Evolutionary conservation across 1,284 basidiomycete species (phyloP).

Genomic region (Sporisorium scitamineum): DNA sequence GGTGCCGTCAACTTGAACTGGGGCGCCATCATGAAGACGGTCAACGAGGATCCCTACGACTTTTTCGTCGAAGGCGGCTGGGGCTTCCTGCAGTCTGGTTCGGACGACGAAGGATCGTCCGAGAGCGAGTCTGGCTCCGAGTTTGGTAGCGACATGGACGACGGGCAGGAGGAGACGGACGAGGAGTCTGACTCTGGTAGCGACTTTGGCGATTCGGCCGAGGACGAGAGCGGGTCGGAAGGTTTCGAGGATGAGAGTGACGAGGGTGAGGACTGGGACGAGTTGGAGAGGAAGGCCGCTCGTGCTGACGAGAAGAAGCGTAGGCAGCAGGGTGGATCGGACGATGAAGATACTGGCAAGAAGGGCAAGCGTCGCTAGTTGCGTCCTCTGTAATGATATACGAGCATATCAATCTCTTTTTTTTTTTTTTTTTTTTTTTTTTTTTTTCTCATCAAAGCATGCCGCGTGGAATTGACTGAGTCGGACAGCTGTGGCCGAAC

Average conservation of each 20-base stretch:
- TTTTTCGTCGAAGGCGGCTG: conserved; percentile 98
- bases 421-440: background rate
- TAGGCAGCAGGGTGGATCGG: conserved; percentile 52
- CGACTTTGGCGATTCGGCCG: conserved; percentile 67
- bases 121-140: conserved; percentile 64
- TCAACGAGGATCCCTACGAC: conserved; percentile 78
- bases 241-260: conserved; percentile 76
- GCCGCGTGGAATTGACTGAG: background rate
- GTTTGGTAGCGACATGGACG: conserved; percentile 67
- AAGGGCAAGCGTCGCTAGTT: conserved; percentile 47
- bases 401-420: background rate
- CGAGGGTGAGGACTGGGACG: conserved; percentile 89
- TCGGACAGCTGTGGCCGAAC: background rate
- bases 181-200: conserved; percentile 62
- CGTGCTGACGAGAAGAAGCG: conserved; percentile 63
- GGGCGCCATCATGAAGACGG: conserved; percentile 81
- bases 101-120: conserved; percentile 38
- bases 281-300: conserved; percentile 81
- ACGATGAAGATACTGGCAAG: conserved; percentile 47
- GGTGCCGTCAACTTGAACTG: conserved; percentile 98
- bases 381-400: background rate
- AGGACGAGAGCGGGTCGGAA: conserved; percentile 73
- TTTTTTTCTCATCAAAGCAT: background rate
- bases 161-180: conserved; percentile 65
- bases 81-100: conserved; percentile 78